A percentile compares a stretch with the other conserved stretches of the same genome.
Conservation (phyloP, 2,329 filamentous ascomycete species). For the Hypomyces perniciosus region DNA sequence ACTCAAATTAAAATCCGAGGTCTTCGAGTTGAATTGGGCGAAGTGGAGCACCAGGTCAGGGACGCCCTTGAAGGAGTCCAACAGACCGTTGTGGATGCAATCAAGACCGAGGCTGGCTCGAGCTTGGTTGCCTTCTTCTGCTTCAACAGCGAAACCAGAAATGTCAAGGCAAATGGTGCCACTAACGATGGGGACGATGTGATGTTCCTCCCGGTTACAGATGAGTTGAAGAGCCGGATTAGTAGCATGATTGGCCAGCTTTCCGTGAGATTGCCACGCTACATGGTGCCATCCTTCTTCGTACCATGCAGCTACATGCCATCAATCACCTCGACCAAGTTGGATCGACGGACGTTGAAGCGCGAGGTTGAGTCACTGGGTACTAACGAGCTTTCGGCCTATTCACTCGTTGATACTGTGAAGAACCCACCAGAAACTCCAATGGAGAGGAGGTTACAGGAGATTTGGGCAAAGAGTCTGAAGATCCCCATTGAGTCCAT, state of each 20-base stretch:
- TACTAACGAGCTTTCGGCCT: background rate
- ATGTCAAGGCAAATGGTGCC: background rate
- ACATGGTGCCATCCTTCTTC: background rate
- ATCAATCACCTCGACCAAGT: background rate
- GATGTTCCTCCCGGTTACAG: background rate
- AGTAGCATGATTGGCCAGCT: background rate
- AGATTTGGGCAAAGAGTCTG: background rate
- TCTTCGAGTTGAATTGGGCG: background rate
- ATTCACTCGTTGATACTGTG: background rate
- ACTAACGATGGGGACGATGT: background rate
- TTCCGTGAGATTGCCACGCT: background rate
- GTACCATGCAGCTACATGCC: no score
- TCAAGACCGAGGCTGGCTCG: background rate
- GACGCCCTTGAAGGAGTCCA: background rate
- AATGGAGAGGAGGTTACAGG: background rate
- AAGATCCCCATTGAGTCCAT: conserved; percentile 17
- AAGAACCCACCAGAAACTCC: background rate
- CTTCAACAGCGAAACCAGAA: background rate
- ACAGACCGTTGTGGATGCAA: background rate
- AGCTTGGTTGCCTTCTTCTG: background rate
- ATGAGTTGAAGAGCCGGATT: no score
- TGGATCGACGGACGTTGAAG: background rate
- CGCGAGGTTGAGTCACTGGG: background rate
- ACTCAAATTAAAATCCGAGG: background rate
- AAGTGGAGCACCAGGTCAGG: background rate